These are phyloP conservation scores for Ceriops decandra DNA, from an alignment of 345 rosid species.

Conservation along the genomic window DNA sequence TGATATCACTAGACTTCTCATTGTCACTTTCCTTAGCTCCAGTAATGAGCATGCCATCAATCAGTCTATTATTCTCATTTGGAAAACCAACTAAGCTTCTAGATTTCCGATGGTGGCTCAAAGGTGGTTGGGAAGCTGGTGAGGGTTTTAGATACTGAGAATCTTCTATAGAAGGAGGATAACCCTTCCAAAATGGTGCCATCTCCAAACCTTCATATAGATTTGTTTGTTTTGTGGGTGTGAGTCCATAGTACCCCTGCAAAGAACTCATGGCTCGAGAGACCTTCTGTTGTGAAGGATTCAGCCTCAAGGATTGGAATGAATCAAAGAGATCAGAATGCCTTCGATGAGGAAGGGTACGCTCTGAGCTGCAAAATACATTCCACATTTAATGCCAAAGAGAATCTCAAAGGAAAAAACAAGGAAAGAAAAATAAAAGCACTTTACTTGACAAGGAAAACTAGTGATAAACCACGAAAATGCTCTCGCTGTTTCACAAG, in stretches of 20 bases:
- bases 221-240: background rate
- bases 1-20: constrained; percentile 38
- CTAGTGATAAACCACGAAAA: too few relatives aligned
- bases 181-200: constrained; percentile 15
- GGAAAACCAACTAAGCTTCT: constrained; percentile 51
- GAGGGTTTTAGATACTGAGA: constrained; percentile 25
- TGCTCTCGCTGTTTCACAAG: too few relatives aligned
- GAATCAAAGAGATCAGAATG: constrained; percentile 46
- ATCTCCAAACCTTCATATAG: constrained; percentile 12
- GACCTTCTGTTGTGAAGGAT: constrained; percentile 18
- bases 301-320: constrained; percentile 33
- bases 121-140: constrained; percentile 15
- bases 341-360: constrained; percentile 22
- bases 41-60: constrained; percentile 3
- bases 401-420: background rate
- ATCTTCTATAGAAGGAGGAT: constrained; percentile 32
- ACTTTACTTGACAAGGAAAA: too few relatives aligned
- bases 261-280: constrained; percentile 31
- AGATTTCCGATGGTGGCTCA: constrained; percentile 21
- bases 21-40: constrained; percentile 31
- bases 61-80: constrained; percentile 23
- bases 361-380: constrained; percentile 50
- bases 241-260: constrained; percentile 28
- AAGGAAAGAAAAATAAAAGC: background rate
- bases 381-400: background rate